Evolutionary conservation across 345 rosid species (phyloP).

Genomic region (Pseudoturritis turrita): DNA sequence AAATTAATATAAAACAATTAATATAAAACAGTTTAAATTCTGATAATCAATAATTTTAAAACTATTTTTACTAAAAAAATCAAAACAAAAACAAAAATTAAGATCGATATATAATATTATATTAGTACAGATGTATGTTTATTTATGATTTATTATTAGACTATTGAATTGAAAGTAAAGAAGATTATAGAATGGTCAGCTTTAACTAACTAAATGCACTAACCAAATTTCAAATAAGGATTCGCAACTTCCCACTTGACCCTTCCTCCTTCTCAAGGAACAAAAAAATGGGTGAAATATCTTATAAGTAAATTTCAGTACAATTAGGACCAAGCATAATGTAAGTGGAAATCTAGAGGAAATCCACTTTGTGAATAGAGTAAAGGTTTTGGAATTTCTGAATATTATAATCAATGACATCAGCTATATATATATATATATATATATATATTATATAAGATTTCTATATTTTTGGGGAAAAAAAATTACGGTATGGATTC

Average conservation of each 20-base stretch:
- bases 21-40: background rate
- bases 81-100: too few relatives aligned
- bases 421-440: slow-evolving; percentile 11
- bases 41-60: background rate
- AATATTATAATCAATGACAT: background rate
- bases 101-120: background rate
- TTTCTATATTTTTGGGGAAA: background rate
- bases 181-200: slow-evolving; percentile 25
- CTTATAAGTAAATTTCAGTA: slow-evolving; percentile 15
- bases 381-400: slow-evolving; percentile 11
- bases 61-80: too few relatives aligned
- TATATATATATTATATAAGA: background rate
- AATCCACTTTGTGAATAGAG: slow-evolving; percentile 46
- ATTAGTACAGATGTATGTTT: background rate
- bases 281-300: slow-evolving; percentile 23
- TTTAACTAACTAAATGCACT: slow-evolving; percentile 67
- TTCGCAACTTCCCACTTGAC: slow-evolving; percentile 44
- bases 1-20: background rate
- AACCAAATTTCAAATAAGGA: slow-evolving; percentile 28
- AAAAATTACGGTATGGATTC: background rate
- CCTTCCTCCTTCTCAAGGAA: slow-evolving; percentile 58
- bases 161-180: background rate
- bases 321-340: slow-evolving; percentile 22
- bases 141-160: background rate
- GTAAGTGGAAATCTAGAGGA: slow-evolving; percentile 69